Evolutionary conservation across 225 moss, liverwort and hornwort species (phyloP), one percentile per base, ranked within the genome.

Genomic region (Sphagnum contortum): DNA sequence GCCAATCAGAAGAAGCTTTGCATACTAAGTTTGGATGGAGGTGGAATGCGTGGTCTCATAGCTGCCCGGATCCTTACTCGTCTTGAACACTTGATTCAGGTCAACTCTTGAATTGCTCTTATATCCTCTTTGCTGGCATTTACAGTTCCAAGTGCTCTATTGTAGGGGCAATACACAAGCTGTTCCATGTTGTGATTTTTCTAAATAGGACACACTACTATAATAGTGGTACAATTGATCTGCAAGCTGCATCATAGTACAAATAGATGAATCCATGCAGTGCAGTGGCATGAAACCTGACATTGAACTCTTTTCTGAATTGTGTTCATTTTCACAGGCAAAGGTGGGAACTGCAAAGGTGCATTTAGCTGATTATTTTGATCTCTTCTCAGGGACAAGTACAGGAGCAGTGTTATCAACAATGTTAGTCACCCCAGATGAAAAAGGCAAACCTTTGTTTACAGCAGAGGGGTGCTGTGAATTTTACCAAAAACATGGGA

Each of bases 1-100:
- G 52, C 72, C 2, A 56, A 56, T 0, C 81, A 71, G 68, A 74
- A 78, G 12, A 86, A 86, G 29, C 3, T 79, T 4, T 86, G 81
- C 48, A 83, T 95, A 47, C 76, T 95, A 72, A 95, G 95, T 65
- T 75, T 95, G 92, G 95, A 95, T 67, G 95, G 95, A 50, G 95
- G 95, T 2, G 95, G 95, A 57, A 95, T 95, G 73, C 86, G 95
- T 3, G 95, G 95, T 51, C 88, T 95, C 52, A 92, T 95, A 68
- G 90, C 86, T 50, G 95, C 92, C n/a, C 88, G 87, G 9, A 81
- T 84, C 48, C 72, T 95, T 47, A 80, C 78, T 57, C 91, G 90
- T 71, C 85, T 95, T n/a, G 95, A 95, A 72, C 74, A 60, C 11
- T 55, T 95, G 47, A 81, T 95, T 51, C 81, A 83, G 89, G 94